Evolutionary conservation across 768 basidiomycete species (phyloP).

Genomic region (Crucibulum laeve): DNA sequence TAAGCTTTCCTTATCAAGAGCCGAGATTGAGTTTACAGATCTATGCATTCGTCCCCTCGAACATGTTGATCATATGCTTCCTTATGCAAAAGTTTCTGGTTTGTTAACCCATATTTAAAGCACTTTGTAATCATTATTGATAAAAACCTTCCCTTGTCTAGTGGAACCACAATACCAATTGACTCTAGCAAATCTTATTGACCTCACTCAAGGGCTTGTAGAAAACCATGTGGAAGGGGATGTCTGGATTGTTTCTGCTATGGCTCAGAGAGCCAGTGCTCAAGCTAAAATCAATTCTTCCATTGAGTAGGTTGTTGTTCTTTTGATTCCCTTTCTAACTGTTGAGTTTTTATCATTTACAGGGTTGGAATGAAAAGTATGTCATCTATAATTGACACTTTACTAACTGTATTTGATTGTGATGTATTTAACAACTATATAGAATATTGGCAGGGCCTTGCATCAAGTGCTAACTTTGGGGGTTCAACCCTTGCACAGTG

Average conservation of each 20-base stretch:
- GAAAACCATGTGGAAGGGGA: slow-evolving; percentile 10
- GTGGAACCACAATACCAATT: background rate
- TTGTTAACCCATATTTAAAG: background rate
- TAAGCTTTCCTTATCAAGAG: background rate
- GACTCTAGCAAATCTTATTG: background rate
- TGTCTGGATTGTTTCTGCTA: slow-evolving; percentile 14
- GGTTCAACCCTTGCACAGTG: slow-evolving; percentile 13
- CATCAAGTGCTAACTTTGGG: slow-evolving; percentile 14
- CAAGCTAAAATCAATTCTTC: slow-evolving; percentile 16
- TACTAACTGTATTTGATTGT: background rate
- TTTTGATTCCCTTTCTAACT: background rate
- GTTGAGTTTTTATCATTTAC: background rate
- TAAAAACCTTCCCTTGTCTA: background rate
- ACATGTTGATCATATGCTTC: background rate
- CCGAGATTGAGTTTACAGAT: background rate
- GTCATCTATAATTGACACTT: background rate
- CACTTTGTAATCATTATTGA: background rate
- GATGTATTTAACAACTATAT: background rate
- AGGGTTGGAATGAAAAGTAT: slow-evolving; percentile 14
- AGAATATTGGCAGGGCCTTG: slow-evolving; percentile 22
- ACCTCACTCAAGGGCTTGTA: background rate
- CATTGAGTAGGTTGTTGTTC: slow-evolving; percentile 14
- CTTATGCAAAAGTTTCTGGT: background rate
- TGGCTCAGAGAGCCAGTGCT: slow-evolving; percentile 18
- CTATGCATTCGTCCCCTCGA: background rate